These are phyloP conservation scores for Penicillium daleae DNA, from an alignment of 495 filamentous ascomycete genomes.

Conservation along the genomic window DNA sequence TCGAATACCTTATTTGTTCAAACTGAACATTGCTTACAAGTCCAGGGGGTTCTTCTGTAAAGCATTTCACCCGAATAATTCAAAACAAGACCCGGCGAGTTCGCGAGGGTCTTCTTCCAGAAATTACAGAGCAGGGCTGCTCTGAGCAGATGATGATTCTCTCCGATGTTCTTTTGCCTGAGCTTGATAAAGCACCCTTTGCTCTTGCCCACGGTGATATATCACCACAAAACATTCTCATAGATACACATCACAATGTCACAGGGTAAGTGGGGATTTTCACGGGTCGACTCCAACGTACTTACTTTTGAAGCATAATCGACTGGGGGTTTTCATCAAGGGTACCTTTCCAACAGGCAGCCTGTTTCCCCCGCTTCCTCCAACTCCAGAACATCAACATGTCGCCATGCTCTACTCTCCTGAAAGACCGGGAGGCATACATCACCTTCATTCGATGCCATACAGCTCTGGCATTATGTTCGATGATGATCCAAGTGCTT, in stretches of 20 bases:
- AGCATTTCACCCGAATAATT: conserved; percentile 14
- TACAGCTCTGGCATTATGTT: neutral
- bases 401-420: conserved; percentile 4
- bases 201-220: conserved; percentile 13
- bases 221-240: conserved; percentile 9
- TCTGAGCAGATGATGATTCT: conserved; percentile 17
- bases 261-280: conserved; percentile 10
- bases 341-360: conserved; percentile 11
- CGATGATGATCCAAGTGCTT: conserved; percentile 5
- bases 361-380: conserved; percentile 11
- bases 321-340: conserved; percentile 4
- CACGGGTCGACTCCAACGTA: conserved; percentile 3
- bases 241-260: conserved; percentile 11
- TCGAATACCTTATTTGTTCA: conserved; percentile 5
- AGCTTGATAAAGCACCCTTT: conserved; percentile 17
- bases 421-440: conserved; percentile 10
- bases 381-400: conserved; percentile 3
- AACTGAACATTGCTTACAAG: neutral
- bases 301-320: conserved; percentile 9
- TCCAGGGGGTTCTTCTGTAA: neutral
- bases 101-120: conserved; percentile 12
- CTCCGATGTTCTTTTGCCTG: conserved; percentile 17
- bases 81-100: conserved; percentile 12
- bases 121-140: conserved; percentile 17
- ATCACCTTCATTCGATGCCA: conserved; percentile 1